Evolutionary conservation across 257 asterid genomes (phyloP).

Genomic region (Plectranthus barbatus): DNA sequence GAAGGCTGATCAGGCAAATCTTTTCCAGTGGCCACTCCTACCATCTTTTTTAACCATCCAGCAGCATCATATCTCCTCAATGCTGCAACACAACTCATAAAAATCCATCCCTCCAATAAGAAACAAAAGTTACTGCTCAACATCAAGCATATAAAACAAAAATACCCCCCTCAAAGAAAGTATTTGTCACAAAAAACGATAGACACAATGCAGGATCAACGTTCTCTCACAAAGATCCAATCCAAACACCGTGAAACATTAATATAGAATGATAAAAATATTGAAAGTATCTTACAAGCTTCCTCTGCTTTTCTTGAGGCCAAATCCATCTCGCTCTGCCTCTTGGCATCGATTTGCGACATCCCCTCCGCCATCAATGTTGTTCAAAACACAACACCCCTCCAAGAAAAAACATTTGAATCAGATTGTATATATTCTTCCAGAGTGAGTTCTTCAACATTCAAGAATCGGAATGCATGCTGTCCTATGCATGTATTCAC

Average conservation of each 20-base stretch:
- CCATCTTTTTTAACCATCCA: constrained; percentile 65
- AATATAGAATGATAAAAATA: neutral
- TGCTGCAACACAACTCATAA: constrained; percentile 40
- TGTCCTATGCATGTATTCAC: neutral
- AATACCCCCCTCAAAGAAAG: neutral
- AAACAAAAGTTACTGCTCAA: neutral
- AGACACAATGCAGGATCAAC: neutral
- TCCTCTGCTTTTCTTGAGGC: constrained; percentile 74
- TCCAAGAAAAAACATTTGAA: constrained; percentile 16
- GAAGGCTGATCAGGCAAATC: constrained; percentile 77
- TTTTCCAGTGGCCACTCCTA: constrained; percentile 29
- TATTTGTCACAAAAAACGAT: neutral
- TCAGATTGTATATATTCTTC: constrained; percentile 2
- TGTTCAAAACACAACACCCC: constrained; percentile 15
- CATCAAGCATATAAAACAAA: neutral
- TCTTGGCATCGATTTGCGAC: constrained; percentile 41
- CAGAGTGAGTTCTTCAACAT: constrained; percentile 3
- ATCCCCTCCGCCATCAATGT: constrained; percentile 50
- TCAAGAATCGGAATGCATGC: constrained; percentile 31
- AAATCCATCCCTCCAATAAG: neutral
- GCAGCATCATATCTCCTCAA: constrained; percentile 78
- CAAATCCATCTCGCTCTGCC: constrained; percentile 53
- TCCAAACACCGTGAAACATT: neutral
- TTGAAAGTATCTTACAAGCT: constrained; percentile 45
- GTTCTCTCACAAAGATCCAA: neutral